Conservation (phyloP, 768 basidiomycete species). For the Albatrellus ellisii region DNA sequence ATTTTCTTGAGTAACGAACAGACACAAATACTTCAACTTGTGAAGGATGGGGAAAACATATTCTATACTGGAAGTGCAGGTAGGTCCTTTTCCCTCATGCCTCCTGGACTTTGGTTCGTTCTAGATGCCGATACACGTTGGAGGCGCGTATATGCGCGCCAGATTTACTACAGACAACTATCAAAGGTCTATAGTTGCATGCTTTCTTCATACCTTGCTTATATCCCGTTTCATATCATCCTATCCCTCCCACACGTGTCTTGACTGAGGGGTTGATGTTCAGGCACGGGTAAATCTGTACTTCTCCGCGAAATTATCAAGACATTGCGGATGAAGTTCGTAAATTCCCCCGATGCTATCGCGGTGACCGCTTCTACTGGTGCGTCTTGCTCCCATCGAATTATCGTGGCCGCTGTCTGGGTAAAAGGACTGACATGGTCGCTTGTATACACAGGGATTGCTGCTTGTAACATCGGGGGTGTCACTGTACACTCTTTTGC, state of each 20-base stretch:
- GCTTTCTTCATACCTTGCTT: too few relatives aligned
- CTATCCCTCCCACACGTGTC: too few relatives aligned
- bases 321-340: conserved; percentile 42
- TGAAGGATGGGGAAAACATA: conserved; percentile 56
- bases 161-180: neutral
- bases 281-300: conserved; percentile 96
- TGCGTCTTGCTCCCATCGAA: conserved; percentile 16
- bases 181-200: neutral
- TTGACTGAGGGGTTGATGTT: too few relatives aligned
- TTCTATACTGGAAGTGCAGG: conserved; percentile 99
- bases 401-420: neutral
- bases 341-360: conserved; percentile 51
- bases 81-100: conserved; percentile 24
- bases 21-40: conserved; percentile 67
- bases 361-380: conserved; percentile 95
- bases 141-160: conserved; percentile 1
- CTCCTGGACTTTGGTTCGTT: conserved; percentile 6
- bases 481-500: conserved; percentile 91
- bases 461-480: conserved; percentile 96
- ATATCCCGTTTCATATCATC: too few relatives aligned
- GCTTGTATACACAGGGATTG: conserved; percentile 45
- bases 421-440: neutral
- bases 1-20: conserved; percentile 80
- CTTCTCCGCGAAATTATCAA: conserved; percentile 86
- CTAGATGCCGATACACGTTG: neutral